These are phyloP conservation scores for Ceratobasidium sp. DNA, from an alignment of 1,284 basidiomycete species.

Conservation along the genomic window DNA sequence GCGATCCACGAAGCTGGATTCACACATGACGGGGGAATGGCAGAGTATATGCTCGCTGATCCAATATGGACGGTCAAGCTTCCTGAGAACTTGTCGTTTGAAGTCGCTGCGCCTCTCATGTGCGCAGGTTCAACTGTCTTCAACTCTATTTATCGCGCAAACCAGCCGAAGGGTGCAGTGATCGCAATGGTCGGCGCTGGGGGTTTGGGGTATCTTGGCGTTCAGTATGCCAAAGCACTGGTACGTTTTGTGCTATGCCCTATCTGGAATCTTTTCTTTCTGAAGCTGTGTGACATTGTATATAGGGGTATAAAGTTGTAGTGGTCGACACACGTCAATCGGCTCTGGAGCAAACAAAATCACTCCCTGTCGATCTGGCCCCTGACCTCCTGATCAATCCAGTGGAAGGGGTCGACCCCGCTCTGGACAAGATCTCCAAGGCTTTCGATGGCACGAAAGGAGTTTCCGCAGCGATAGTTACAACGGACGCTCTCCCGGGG, in stretches of 20 bases:
- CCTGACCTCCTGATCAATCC: slow-evolving; percentile 46
- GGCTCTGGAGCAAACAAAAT: slow-evolving; percentile 47
- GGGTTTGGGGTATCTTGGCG: slow-evolving; percentile 43
- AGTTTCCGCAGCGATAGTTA: too few species aligned
- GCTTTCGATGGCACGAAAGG: neutral
- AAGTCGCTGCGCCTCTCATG: slow-evolving; percentile 48
- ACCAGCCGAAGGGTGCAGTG: slow-evolving; percentile 38
- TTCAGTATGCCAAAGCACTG: slow-evolving; percentile 49
- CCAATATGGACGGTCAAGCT: slow-evolving; percentile 44
- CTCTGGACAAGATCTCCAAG: neutral
- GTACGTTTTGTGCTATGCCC: neutral
- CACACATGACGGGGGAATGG: slow-evolving; percentile 42
- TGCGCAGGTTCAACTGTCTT: slow-evolving; percentile 48
- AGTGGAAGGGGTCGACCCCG: slow-evolving; percentile 23
- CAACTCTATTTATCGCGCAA: slow-evolving; percentile 37
- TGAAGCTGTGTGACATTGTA: neutral
- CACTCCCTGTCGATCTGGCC: slow-evolving; percentile 13
- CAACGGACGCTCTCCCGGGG: slow-evolving; percentile 47
- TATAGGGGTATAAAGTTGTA: slow-evolving; percentile 47
- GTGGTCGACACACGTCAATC: slow-evolving; percentile 48
- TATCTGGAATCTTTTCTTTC: neutral
- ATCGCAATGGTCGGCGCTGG: slow-evolving; percentile 49
- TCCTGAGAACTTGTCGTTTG: slow-evolving; percentile 46
- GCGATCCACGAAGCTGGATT: slow-evolving; percentile 29
- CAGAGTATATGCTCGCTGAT: slow-evolving; percentile 45